These are phyloP conservation scores for Aspergillus ruber DNA, from an alignment of 2,329 filamentous ascomycete species.

Conservation along the genomic window DNA sequence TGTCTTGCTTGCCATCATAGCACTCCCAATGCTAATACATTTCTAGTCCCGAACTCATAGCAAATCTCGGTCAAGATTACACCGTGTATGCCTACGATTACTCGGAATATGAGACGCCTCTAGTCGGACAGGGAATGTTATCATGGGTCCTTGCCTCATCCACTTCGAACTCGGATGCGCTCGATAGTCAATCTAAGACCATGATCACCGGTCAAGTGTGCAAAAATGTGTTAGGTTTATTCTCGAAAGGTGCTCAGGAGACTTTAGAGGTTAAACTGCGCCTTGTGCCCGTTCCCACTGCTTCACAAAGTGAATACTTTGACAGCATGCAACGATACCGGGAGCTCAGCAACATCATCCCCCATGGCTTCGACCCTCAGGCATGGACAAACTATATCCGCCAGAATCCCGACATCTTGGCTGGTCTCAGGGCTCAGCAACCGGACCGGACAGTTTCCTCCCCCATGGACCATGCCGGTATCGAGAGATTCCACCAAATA, in stretches of 20 bases:
- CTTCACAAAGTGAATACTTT: conserved; percentile 54
- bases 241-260: conserved; percentile 72
- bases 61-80: conserved; percentile 70
- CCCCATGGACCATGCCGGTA: conserved; percentile 35
- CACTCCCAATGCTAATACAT: conserved; percentile 3
- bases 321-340: conserved; percentile 57
- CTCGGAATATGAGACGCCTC: conserved; percentile 85
- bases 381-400: conserved; percentile 76
- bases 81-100: conserved; percentile 97
- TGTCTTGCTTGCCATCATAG: conserved; percentile 12
- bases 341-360: conserved; percentile 51
- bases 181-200: conserved; percentile 57
- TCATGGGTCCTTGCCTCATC: conserved; percentile 69
- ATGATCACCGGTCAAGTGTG: conserved; percentile 82
- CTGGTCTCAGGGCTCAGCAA: conserved; percentile 17
- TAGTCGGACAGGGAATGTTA: conserved; percentile 92
- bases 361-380: conserved; percentile 59
- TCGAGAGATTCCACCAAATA: conserved; percentile 40
- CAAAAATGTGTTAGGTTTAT: conserved; percentile 76
- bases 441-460: conserved; percentile 21
- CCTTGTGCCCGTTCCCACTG: conserved; percentile 68
- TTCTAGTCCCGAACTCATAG: conserved; percentile 74
- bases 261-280: conserved; percentile 90
- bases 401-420: conserved; percentile 52
- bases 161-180: conserved; percentile 49